Evolutionary conservation across 805 yeast genomes (phyloP).

Genomic region (Cyberlindnera lachancei): DNA sequence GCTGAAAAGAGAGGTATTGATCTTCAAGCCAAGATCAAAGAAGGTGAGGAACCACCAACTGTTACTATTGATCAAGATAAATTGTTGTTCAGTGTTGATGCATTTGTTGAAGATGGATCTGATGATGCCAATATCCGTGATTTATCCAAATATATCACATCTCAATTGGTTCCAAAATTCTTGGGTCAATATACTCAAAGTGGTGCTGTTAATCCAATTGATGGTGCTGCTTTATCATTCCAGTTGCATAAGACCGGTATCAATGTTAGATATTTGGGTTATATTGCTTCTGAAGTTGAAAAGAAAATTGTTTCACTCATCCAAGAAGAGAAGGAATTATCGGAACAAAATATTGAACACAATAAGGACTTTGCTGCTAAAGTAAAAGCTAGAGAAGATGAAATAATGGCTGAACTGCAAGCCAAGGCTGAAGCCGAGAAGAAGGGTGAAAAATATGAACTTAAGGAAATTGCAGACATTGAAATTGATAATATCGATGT

Average conservation of each 20-base stretch:
- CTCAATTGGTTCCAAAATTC: slow-evolving; percentile 54
- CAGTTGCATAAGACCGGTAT: slow-evolving; percentile 76
- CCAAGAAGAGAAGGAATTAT: slow-evolving; percentile 7
- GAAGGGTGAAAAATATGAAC: slow-evolving; percentile 18
- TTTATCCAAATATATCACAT: slow-evolving; percentile 55
- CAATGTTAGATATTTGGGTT: slow-evolving; percentile 82
- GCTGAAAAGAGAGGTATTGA: slow-evolving; percentile 24
- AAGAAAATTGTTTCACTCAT: slow-evolving; percentile 24
- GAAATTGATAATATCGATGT: slow-evolving; percentile 16
- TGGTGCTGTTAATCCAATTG: slow-evolving; percentile 57
- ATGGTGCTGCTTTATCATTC: slow-evolving; percentile 67
- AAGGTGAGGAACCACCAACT: slow-evolving; percentile 37
- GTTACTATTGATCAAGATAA: slow-evolving; percentile 45
- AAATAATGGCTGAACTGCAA: slow-evolving; percentile 12
- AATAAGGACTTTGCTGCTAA: slow-evolving; percentile 14
- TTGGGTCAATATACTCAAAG: slow-evolving; percentile 40
- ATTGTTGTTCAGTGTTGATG: slow-evolving; percentile 51
- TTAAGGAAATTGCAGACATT: slow-evolving; percentile 15
- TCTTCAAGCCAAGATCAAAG: slow-evolving; percentile 11
- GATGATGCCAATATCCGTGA: slow-evolving; percentile 50
- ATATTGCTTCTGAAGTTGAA: slow-evolving; percentile 33
- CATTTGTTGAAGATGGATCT: slow-evolving; percentile 36
- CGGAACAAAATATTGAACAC: slow-evolving; percentile 12
- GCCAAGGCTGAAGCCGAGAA: slow-evolving; percentile 19
- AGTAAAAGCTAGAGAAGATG: slow-evolving; percentile 8